These are phyloP conservation scores for Termitomyces sp. DNA, from an alignment of 768 basidiomycete species.

Conservation along the genomic window DNA sequence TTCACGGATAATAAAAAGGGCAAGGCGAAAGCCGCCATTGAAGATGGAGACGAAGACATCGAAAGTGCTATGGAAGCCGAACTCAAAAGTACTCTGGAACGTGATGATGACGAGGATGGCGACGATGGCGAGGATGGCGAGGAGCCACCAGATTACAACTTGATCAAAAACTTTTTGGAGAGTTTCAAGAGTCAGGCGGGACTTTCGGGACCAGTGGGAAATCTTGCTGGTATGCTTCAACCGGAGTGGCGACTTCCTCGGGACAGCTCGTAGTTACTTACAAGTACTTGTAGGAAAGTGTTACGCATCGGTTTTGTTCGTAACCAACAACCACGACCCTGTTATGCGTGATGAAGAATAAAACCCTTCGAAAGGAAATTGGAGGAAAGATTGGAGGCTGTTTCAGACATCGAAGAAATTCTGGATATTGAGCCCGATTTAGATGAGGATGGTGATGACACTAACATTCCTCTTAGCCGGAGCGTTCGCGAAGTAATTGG, in stretches of 20 bases:
- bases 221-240: slow-evolving; percentile 79
- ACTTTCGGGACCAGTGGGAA: slow-evolving; percentile 86
- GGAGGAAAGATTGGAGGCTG: too few relatives aligned
- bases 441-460: too few relatives aligned
- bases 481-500: too few relatives aligned
- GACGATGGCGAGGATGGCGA: slow-evolving; percentile 42
- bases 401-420: too few relatives aligned
- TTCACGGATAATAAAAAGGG: slow-evolving; percentile 28
- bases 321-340: too few relatives aligned
- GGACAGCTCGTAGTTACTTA: slow-evolving; percentile 40
- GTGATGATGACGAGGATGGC: slow-evolving; percentile 37
- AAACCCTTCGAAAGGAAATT: too few relatives aligned
- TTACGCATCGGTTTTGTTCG: too few relatives aligned
- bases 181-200: slow-evolving; percentile 93
- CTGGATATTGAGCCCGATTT: too few relatives aligned
- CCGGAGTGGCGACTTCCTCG: slow-evolving; percentile 71
- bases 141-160: slow-evolving; percentile 71
- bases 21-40: slow-evolving; percentile 40
- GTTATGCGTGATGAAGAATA: too few relatives aligned
- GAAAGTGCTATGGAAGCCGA: slow-evolving; percentile 91
- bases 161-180: slow-evolving; percentile 97
- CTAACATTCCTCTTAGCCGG: too few relatives aligned
- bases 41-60: slow-evolving; percentile 56
- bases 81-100: slow-evolving; percentile 57
- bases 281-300: not conserved